Evolutionary conservation across 495 filamentous ascomycete species (phyloP), one percentile per base, ranked within the genome.

Genomic region (Xylaria grammica): DNA sequence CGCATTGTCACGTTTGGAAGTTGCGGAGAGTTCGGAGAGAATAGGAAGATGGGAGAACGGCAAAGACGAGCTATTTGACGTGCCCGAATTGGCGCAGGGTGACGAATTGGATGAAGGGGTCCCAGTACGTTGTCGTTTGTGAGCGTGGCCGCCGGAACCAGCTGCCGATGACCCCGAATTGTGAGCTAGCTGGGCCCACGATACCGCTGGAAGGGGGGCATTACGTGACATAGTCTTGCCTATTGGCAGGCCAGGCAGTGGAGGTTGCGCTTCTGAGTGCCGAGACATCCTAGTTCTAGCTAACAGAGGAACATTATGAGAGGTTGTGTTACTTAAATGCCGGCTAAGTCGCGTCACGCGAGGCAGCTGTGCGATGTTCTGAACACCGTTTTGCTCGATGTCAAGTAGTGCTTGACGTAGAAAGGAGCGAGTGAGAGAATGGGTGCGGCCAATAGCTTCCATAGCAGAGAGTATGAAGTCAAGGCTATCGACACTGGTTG

Each of bases 341-440:
- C 38, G 53, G 29, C 50, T 44, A 6, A 72, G 62, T 19, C 30
- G 51, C 4, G 64, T 50, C 32, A 69, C 66, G 8, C 36, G 40
- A 1, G 68, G 50, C 4, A 73, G 58, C 13, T 44, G 58, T 30
- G 55, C 68, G 4, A 71, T 65, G 8, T 69, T 20, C 10, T 40
- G 52, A 40, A 83, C 29, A 2, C 69, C 77, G 61, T 74, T 78
- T 10, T 60, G 63, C 38, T 81, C 69, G 5, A 81, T 71, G 49
- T 83, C 81, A 20, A 75, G 62, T 0, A 78, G 17, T 3, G 75
- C 61, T 49, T 83, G 81, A 19, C 74, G 74, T 15, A 82, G 69
- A 27, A 79, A 81, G 5, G 74, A 72, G 0, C 69, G 71, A 0
- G 79, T 78, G 32, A 81, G 71, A n/a, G 67, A 17, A 50, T 81